These are phyloP conservation scores for Paratinospora sagittata DNA, from an alignment of 164 flowering plant genomes.

Conservation along the genomic window DNA sequence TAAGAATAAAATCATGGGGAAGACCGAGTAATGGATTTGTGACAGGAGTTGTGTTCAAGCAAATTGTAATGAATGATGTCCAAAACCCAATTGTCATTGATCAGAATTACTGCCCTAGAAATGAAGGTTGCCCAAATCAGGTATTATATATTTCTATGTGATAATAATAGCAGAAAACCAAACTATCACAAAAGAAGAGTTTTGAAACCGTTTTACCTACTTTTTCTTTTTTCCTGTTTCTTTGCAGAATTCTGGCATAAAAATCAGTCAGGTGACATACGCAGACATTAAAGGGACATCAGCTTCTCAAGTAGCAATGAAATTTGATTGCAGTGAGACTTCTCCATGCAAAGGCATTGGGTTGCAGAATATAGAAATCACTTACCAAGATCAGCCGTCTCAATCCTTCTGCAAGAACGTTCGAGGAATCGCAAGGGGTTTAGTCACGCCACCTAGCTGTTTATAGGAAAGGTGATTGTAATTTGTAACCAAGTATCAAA, in stretches of 20 bases:
- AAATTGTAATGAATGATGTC: slow-evolving; percentile 27
- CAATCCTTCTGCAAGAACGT: slow-evolving; percentile 13
- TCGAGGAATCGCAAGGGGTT: slow-evolving; percentile 13
- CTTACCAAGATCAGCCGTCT: slow-evolving; percentile 15
- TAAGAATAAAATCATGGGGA: slow-evolving; percentile 45
- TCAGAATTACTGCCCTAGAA: slow-evolving; percentile 36
- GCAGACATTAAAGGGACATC: slow-evolving; percentile 22
- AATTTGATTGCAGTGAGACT: slow-evolving; percentile 23
- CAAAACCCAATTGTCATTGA: slow-evolving; percentile 35
- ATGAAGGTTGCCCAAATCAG: slow-evolving; percentile 32
- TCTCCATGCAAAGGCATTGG: slow-evolving; percentile 23
- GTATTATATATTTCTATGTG: slow-evolving; percentile 9
- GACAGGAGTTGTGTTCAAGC: slow-evolving; percentile 18
- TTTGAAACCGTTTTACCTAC: not conserved
- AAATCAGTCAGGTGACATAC: slow-evolving; percentile 23
- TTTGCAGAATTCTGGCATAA: slow-evolving; percentile 33
- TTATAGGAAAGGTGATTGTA: slow-evolving; percentile 14
- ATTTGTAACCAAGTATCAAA: not conserved
- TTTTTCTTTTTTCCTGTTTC: not conserved
- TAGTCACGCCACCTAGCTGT: slow-evolving; percentile 18
- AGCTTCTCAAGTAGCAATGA: slow-evolving; percentile 21
- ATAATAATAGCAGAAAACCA: not conserved
- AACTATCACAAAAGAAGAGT: too few relatives aligned
- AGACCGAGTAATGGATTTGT: slow-evolving; percentile 37
- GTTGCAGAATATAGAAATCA: slow-evolving; percentile 21